phyloP scores from a whole-genome alignment of 2,329 filamentous ascomycete genomes.

The Coniochaeta sp. region DNA sequence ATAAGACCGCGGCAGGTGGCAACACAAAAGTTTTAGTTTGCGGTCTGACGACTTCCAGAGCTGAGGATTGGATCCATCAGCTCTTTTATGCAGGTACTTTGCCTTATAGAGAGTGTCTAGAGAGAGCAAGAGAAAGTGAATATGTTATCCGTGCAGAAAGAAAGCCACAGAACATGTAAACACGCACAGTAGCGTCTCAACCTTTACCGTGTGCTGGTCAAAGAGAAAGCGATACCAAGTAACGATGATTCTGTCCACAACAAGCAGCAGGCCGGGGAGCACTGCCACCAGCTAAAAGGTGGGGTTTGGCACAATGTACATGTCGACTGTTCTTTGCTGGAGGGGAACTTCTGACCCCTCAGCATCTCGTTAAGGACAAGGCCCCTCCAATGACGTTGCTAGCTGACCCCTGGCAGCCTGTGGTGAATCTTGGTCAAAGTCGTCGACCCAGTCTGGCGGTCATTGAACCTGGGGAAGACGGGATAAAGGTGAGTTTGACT shows the following conservation, averaged over 20 bases:
- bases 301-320: not conserved
- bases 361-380: not conserved
- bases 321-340: not conserved
- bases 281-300: not conserved
- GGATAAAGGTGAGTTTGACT: too few species aligned
- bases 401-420: not conserved
- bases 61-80: not conserved
- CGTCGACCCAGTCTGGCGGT: not conserved
- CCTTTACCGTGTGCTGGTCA: not conserved
- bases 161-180: not conserved
- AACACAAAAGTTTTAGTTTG: not conserved
- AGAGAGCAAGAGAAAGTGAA: not conserved
- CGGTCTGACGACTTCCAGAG: not conserved
- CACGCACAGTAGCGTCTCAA: not conserved
- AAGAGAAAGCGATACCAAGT: not conserved
- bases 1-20: not conserved
- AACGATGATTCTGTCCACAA: not conserved
- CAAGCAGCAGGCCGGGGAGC: not conserved
- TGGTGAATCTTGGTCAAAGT: not conserved
- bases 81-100: not conserved
- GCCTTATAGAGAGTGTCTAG: not conserved
- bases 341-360: not conserved
- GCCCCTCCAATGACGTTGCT: slow-evolving; percentile 1
- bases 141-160: not conserved
- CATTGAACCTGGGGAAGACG: not conserved